Percentiles rank a stretch among this genome's conserved stretches.
Conservation (phyloP, 768 basidiomycete genomes). For the Asterophora lycoperdoides region DNA sequence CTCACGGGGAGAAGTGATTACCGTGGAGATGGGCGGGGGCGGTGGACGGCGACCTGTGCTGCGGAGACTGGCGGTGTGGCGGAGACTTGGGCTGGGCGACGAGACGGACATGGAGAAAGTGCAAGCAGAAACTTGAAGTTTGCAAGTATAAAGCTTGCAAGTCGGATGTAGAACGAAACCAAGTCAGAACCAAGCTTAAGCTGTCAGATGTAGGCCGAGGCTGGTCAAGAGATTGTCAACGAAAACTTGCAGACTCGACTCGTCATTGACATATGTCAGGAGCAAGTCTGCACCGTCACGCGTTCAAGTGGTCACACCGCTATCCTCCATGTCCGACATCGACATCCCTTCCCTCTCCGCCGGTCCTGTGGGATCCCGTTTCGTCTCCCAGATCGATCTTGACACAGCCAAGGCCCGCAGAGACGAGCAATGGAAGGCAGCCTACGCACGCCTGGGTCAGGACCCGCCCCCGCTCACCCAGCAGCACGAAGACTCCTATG, state of each 20-base stretch:
- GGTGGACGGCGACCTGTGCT: conserved; percentile 27
- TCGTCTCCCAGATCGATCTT: conserved; percentile 75
- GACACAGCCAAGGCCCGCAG: conserved; percentile 65
- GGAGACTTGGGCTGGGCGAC: conserved; percentile 32
- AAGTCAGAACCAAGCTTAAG: too few species aligned
- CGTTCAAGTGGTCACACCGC: conserved; percentile 8
- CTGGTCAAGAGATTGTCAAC: too few species aligned
- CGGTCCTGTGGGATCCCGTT: conserved; percentile 76
- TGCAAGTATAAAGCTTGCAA: too few species aligned
- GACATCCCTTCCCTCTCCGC: conserved; percentile 72
- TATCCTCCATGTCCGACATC: conserved; percentile 47
- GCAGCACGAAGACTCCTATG: conserved; percentile 71
- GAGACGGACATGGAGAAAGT: conserved; percentile 34
- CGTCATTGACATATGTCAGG: too few species aligned
- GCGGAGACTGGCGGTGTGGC: conserved; percentile 28
- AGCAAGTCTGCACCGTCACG: too few species aligned
- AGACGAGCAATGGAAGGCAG: conserved; percentile 88
- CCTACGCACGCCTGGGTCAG: conserved; percentile 83
- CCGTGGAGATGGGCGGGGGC: conserved; percentile 46
- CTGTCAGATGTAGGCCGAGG: too few species aligned
- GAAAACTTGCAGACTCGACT: too few species aligned
- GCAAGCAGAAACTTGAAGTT: too few species aligned
- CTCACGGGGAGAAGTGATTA: conserved; percentile 71
- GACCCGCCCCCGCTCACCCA: conserved; percentile 75
- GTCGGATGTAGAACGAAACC: too few species aligned